Evolutionary conservation across 495 filamentous ascomycete species (phyloP).

Genomic region (Penicillium mononematosum): DNA sequence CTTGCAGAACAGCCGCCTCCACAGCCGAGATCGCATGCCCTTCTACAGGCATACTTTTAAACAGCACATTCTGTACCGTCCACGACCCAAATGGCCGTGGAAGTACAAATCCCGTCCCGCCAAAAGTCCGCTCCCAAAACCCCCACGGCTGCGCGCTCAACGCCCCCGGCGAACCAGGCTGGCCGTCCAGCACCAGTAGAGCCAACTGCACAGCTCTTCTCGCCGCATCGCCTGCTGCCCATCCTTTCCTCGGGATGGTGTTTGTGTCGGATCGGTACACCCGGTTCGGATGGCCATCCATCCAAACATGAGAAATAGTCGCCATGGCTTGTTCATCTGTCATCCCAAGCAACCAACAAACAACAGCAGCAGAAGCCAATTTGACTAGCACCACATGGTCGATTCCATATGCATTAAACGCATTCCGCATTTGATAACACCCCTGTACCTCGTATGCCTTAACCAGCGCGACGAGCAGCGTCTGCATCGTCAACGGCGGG

Average conservation of each 20-base stretch:
- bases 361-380: conserved; percentile 40
- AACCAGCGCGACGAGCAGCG: conserved; percentile 36
- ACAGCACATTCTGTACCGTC: conserved; percentile 38
- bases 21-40: conserved; percentile 40
- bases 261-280: conserved; percentile 36
- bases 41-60: conserved; percentile 41
- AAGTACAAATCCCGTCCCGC: conserved; percentile 27
- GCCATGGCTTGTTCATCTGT: conserved; percentile 31
- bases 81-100: conserved; percentile 33
- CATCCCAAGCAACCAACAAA: conserved; percentile 38
- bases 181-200: conserved; percentile 29
- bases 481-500: conserved; percentile 31
- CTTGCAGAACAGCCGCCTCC: conserved; percentile 34
- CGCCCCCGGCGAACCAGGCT: conserved; percentile 35
- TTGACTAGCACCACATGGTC: conserved; percentile 50
- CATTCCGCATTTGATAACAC: conserved; percentile 37
- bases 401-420: conserved; percentile 41
- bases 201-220: conserved; percentile 47
- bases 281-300: conserved; percentile 40
- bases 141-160: conserved; percentile 40
- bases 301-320: conserved; percentile 41
- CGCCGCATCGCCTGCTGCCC: conserved; percentile 48
- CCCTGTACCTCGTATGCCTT: conserved; percentile 53
- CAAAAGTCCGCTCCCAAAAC: conserved; percentile 34
- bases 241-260: conserved; percentile 44